Percentiles rank a stretch among this genome's conserved stretches.
phyloP scores from a whole-genome alignment of 306 rosid species.

The Cicer judaicum region DNA sequence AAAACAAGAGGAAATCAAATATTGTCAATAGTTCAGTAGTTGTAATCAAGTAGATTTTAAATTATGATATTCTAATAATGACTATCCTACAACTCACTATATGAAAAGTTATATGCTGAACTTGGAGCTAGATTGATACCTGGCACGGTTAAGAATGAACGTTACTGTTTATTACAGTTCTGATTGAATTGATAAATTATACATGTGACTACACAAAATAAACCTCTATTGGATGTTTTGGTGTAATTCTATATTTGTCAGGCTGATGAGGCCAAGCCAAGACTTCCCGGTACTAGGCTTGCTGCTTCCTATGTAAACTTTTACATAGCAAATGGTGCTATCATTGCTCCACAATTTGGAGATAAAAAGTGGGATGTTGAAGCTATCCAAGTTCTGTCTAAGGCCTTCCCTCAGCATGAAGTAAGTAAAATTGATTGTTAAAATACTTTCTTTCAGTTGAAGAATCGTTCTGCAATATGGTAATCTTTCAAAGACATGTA shows the following conservation, averaged over 20 bases:
- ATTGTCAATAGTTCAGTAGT: constrained; percentile 21
- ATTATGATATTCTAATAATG: constrained; percentile 29
- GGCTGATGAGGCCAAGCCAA: constrained; percentile 66
- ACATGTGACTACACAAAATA: constrained; percentile 11
- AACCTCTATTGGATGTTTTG: constrained; percentile 28
- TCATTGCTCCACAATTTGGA: constrained; percentile 86
- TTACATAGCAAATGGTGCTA: constrained; percentile 86
- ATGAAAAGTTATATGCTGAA: constrained; percentile 14
- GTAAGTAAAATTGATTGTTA: constrained; percentile 58
- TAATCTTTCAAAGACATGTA: constrained; percentile 15
- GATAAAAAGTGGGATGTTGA: constrained; percentile 85
- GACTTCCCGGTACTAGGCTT: constrained; percentile 74
- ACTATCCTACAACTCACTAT: constrained; percentile 15
- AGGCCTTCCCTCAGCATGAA: constrained; percentile 71
- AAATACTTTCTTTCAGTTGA: constrained; percentile 33
- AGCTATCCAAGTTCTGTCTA: constrained; percentile 70
- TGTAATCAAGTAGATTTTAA: constrained; percentile 4
- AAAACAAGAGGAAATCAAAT: constrained; percentile 29
- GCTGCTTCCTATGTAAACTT: constrained; percentile 95
- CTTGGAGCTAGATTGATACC: constrained; percentile 26
- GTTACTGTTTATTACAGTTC: constrained; percentile 14
- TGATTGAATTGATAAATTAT: constrained; percentile 29
- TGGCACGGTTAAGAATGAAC: neutral
- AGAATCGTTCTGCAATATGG: constrained; percentile 16
- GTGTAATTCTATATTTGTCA: constrained; percentile 40